Conservation (phyloP, 2,329 filamentous ascomycete species). For the Cercospora beticola region DNA sequence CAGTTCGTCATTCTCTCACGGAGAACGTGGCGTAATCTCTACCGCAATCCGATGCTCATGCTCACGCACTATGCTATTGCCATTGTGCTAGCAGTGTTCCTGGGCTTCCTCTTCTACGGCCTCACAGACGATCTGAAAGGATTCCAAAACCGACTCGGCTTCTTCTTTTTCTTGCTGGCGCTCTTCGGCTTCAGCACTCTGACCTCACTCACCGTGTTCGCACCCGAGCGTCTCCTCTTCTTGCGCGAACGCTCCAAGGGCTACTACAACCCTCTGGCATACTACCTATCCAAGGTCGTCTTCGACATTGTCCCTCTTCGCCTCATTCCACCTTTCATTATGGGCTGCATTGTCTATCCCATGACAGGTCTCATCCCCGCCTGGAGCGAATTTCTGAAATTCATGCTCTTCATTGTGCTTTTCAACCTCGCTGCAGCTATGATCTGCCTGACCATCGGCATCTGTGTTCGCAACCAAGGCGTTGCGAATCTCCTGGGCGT, state of each 20-base stretch:
- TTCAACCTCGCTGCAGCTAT: slow-evolving; percentile 94
- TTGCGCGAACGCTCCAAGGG: slow-evolving; percentile 92
- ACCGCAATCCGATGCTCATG: slow-evolving; percentile 97
- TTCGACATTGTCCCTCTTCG: slow-evolving; percentile 96
- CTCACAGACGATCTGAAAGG: slow-evolving; percentile 93
- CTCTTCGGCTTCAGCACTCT: slow-evolving; percentile 96
- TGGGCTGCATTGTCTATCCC: slow-evolving; percentile 93
- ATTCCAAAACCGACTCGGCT: slow-evolving; percentile 93
- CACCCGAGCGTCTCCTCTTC: slow-evolving; percentile 84
- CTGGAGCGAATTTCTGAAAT: slow-evolving; percentile 80
- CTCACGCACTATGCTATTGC: slow-evolving; percentile 97
- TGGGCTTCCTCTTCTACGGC: slow-evolving; percentile 94
- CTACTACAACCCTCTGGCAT: slow-evolving; percentile 91
- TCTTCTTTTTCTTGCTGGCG: slow-evolving; percentile 96
- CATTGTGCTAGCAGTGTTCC: slow-evolving; percentile 88
- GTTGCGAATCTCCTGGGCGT: slow-evolving; percentile 93
- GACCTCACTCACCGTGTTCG: slow-evolving; percentile 91
- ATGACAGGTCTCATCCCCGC: slow-evolving; percentile 93
- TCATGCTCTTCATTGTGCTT: slow-evolving; percentile 85
- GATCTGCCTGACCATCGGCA: slow-evolving; percentile 94
- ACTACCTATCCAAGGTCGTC: slow-evolving; percentile 94
- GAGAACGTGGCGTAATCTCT: slow-evolving; percentile 94
- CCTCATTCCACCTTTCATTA: slow-evolving; percentile 88
- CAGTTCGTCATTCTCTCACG: slow-evolving; percentile 89
- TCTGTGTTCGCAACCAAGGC: slow-evolving; percentile 85